phyloP scores from a whole-genome alignment of 495 filamentous ascomycete genomes.

The Aspergillus homomorphus region DNA sequence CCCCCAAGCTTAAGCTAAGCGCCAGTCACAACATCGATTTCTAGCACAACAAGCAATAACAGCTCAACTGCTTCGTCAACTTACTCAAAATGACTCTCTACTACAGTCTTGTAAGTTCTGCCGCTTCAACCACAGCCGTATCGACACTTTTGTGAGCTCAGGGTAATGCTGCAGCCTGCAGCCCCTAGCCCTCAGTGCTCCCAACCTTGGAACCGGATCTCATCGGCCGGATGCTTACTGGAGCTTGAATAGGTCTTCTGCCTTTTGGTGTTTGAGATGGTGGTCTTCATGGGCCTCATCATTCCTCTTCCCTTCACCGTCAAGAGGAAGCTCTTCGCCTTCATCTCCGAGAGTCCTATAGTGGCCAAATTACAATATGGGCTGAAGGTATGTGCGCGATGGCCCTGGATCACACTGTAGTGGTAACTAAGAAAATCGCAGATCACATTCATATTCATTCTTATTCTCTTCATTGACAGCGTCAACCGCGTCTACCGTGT shows the following conservation, averaged over 20 bases:
- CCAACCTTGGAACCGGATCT: not conserved
- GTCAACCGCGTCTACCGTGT: constrained; percentile 98
- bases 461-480: constrained; percentile 97
- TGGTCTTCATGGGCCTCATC: constrained; percentile 86
- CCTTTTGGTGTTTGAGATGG: constrained; percentile 91
- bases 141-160: not conserved
- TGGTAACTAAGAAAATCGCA: constrained; percentile 32
- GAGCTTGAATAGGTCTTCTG: constrained; percentile 73
- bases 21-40: not conserved
- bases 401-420: not conserved
- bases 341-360: constrained; percentile 83
- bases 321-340: constrained; percentile 87
- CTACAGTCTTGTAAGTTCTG: constrained; percentile 82
- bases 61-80: not conserved
- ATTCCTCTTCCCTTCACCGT: constrained; percentile 83
- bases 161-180: constrained; percentile 16
- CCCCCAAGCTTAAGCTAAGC: not conserved
- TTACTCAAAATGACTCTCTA: constrained; percentile 88
- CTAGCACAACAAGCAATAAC: constrained; percentile 5
- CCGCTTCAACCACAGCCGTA: not conserved
- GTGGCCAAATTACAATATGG: constrained; percentile 80
- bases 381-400: constrained; percentile 56
- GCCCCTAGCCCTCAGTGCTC: not conserved
- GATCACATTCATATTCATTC: constrained; percentile 98
- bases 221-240: constrained; percentile 7